These are phyloP conservation scores for Cunninghamia lanceolata DNA, from an alignment of 75 land plant genomes.

Conservation along the genomic window DNA sequence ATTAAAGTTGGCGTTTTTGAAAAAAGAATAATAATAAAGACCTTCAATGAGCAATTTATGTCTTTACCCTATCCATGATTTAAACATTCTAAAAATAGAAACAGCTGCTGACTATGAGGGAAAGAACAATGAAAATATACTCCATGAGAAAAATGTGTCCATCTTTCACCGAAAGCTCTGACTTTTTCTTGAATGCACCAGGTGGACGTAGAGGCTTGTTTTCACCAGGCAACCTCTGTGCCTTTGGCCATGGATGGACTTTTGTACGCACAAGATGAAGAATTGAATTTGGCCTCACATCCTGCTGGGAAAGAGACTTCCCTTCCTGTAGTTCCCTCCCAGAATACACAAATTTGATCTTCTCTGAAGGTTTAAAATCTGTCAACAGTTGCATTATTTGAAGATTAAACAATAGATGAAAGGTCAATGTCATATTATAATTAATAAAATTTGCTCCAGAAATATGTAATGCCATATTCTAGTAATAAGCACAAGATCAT, in stretches of 20 bases:
- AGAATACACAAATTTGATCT: conserved; percentile 65
- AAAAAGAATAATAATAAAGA: not conserved
- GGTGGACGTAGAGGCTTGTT: conserved; percentile 93
- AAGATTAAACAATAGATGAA: not conserved
- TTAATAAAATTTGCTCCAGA: not conserved
- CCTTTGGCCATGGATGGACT: conserved; percentile 80
- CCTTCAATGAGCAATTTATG: not conserved
- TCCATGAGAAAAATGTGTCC: conserved; percentile 97
- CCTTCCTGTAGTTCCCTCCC: conserved; percentile 84
- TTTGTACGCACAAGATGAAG: conserved; percentile 88
- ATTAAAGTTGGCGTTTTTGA: too few relatives aligned
- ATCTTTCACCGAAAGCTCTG: conserved; percentile 95
- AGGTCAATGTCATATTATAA: not conserved
- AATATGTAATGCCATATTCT: not conserved
- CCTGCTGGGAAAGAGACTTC: conserved; percentile 67
- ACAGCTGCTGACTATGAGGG: not conserved
- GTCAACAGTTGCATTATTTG: not conserved
- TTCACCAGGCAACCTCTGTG: conserved; percentile 91
- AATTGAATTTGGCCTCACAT: conserved; percentile 92
- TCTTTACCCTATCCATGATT: not conserved
- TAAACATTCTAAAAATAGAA: not conserved
- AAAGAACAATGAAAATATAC: conserved; percentile 43
- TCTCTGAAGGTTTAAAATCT: conserved; percentile 86
- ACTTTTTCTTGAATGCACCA: conserved; percentile 97
- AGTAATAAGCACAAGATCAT: not conserved